Percentiles rank a stretch among this genome's conserved stretches.
Evolutionary conservation across 108 stramenopile genomes (phyloP).

Genomic region (Skeletonema marinoi): DNA sequence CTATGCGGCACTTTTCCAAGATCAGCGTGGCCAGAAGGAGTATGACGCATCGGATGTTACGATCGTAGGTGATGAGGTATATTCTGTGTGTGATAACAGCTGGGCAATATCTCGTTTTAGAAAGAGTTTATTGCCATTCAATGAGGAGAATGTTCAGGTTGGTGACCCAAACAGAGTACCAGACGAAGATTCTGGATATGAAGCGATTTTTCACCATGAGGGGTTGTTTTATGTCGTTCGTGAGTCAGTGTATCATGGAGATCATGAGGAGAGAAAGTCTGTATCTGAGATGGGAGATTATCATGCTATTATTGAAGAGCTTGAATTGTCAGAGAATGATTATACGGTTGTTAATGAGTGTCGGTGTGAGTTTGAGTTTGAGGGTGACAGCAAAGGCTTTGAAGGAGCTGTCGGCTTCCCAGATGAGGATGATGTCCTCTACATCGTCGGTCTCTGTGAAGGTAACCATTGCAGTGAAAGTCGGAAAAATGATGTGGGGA

Average conservation of each 20-base stretch:
- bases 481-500: constrained; percentile 56
- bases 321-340: constrained; percentile 37
- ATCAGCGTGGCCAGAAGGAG: constrained; percentile 58
- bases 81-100: constrained; percentile 50
- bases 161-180: constrained; percentile 55
- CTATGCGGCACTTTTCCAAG: constrained; percentile 51
- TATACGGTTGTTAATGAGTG: constrained; percentile 50
- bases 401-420: constrained; percentile 67
- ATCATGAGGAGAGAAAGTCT: constrained; percentile 10
- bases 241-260: constrained; percentile 53
- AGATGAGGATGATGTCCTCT: constrained; percentile 46
- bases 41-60: constrained; percentile 51
- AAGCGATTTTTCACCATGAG: constrained; percentile 60
- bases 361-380: constrained; percentile 58
- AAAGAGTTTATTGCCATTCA: constrained; percentile 41
- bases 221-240: constrained; percentile 68
- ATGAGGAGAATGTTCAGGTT: constrained; percentile 54
- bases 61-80: constrained; percentile 30
- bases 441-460: constrained; percentile 74
- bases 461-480: constrained; percentile 74
- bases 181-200: constrained; percentile 64
- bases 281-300: constrained; percentile 11
- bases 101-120: constrained; percentile 62
- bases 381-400: constrained; percentile 74
- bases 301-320: constrained; percentile 57